Conservation (phyloP, 176 grass and related monocot genomes). For the Luzula sylvatica region DNA sequence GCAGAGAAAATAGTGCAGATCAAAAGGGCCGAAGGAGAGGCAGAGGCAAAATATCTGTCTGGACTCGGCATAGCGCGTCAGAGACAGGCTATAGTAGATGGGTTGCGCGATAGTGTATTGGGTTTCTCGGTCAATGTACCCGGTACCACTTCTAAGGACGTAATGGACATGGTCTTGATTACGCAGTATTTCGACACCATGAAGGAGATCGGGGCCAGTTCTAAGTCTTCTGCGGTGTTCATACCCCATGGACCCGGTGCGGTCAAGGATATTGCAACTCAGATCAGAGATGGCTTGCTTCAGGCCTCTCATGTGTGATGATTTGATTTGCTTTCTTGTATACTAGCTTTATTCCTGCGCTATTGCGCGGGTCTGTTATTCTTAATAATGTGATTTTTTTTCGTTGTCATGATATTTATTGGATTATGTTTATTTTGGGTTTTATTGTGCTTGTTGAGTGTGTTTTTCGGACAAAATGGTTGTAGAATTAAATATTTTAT, state of each 20-base stretch:
- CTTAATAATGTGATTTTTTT: no score
- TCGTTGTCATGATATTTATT: no score
- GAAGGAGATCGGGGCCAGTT: constrained; percentile 65
- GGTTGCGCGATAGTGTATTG: not conserved
- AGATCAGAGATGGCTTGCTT: not conserved
- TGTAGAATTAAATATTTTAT: no score
- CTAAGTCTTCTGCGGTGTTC: constrained; percentile 64
- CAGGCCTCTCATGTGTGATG: not conserved
- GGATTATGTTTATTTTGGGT: no score
- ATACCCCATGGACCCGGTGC: no score
- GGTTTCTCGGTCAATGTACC: not conserved
- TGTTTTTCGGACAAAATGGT: not conserved
- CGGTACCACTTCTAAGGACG: constrained; percentile 57
- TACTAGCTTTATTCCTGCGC: no score
- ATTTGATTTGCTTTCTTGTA: no score
- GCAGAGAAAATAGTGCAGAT: not conserved
- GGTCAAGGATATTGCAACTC: no score
- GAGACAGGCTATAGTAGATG: not conserved
- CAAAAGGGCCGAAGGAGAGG: no score
- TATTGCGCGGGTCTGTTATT: no score
- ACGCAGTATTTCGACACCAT: constrained; percentile 84
- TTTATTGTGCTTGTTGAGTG: not conserved
- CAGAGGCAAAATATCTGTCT: not conserved
- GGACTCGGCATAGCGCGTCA: not conserved
- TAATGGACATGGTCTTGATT: constrained; percentile 86